A percentile compares a stretch with the other conserved stretches of the same genome.
Conservation (phyloP, 768 basidiomycete species). For the Kwoniella mangroviensis region DNA sequence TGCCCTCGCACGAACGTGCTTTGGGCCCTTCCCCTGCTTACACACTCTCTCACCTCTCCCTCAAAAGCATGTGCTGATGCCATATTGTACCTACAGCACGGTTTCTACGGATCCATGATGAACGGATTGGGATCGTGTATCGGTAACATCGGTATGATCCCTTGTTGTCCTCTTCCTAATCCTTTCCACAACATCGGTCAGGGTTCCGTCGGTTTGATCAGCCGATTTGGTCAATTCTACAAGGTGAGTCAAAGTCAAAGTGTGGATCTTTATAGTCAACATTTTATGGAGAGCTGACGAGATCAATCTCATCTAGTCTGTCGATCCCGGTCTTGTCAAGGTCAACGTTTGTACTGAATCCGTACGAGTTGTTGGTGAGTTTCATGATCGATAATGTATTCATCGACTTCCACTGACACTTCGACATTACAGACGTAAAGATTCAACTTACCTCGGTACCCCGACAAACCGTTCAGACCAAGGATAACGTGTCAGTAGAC, state of each 20-base stretch:
- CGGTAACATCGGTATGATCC: constrained; percentile 75
- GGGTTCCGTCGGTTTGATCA: constrained; percentile 65
- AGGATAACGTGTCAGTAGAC: constrained; percentile 94
- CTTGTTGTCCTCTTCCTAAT: constrained; percentile 69
- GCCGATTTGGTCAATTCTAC: constrained; percentile 95
- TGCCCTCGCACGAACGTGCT: background rate
- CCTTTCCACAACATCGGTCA: constrained; percentile 64
- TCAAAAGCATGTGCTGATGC: background rate
- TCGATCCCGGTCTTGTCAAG: constrained; percentile 87
- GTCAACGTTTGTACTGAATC: constrained; percentile 94
- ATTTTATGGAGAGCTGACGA: background rate
- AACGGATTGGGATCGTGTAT: constrained; percentile 70
- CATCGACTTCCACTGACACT: background rate
- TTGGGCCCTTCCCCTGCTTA: background rate
- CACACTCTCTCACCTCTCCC: background rate
- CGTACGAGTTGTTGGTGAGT: constrained; percentile 70
- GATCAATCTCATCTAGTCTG: constrained; percentile 60
- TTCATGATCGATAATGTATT: background rate
- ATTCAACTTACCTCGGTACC: constrained; percentile 76
- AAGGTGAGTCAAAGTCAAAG: constrained; percentile 57
- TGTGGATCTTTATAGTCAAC: background rate
- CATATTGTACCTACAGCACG: constrained; percentile 63
- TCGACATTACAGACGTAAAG: constrained; percentile 70
- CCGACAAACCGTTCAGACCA: constrained; percentile 74
- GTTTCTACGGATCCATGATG: constrained; percentile 80